phyloP scores from a whole-genome alignment of 148 eudicot species.

The Rhododendron vialii region DNA sequence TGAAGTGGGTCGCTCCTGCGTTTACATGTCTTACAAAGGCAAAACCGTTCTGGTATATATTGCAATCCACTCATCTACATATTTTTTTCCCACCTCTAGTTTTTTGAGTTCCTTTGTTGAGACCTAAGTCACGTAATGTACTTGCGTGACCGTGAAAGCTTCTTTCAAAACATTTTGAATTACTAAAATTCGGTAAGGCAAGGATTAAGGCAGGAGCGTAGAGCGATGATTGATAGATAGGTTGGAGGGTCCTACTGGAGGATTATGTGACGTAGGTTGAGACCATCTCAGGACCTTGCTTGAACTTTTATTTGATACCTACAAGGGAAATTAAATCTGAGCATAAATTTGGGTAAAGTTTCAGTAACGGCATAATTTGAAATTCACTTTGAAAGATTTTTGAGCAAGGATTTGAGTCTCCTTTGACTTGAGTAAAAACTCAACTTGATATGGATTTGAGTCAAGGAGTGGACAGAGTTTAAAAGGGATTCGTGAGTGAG shows the following conservation, averaged over 20 bases:
- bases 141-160: not conserved
- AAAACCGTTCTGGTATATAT: constrained; percentile 65
- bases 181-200: not conserved
- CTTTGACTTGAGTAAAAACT: not conserved
- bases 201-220: not conserved
- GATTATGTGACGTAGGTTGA: not conserved
- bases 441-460: not conserved
- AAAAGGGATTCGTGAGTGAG: not conserved
- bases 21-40: constrained; percentile 80
- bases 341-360: not conserved
- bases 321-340: not conserved
- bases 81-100: not conserved
- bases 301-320: not conserved
- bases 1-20: constrained; percentile 96
- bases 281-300: not conserved
- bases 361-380: not conserved
- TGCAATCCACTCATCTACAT: not conserved
- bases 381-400: not conserved
- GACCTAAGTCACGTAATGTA: not conserved
- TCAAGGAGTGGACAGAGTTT: not conserved
- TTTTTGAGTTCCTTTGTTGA: not conserved
- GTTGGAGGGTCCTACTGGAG: not conserved
- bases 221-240: not conserved
- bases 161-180: not conserved
- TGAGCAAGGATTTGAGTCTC: not conserved